These are phyloP conservation scores for Reutealis trisperma DNA, from an alignment of 345 rosid genomes.

Conservation along the genomic window DNA sequence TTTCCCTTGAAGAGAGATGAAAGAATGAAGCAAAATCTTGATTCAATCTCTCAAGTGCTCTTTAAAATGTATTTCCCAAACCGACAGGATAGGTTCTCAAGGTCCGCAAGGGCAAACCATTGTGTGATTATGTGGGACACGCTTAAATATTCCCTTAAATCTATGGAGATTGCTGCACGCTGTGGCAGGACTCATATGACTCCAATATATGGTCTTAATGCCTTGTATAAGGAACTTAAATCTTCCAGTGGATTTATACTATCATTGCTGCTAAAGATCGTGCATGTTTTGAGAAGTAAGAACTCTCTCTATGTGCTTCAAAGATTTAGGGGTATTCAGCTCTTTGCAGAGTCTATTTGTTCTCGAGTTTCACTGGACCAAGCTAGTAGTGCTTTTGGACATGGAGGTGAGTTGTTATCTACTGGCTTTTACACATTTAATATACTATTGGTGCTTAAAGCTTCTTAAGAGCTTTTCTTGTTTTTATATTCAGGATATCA, in stretches of 20 bases:
- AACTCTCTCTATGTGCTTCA: slow-evolving; percentile 70
- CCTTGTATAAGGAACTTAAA: slow-evolving; percentile 67
- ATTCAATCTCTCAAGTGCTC: slow-evolving; percentile 48
- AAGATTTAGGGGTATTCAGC: slow-evolving; percentile 79
- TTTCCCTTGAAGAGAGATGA: slow-evolving; percentile 46
- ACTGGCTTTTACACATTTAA: background rate
- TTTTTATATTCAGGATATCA: background rate
- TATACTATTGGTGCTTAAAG: background rate
- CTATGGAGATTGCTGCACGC: slow-evolving; percentile 81
- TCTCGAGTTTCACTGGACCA: slow-evolving; percentile 49
- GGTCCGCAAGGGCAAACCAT: slow-evolving; percentile 46
- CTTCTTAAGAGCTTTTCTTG: background rate
- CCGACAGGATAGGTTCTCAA: slow-evolving; percentile 40
- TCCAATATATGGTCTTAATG: slow-evolving; percentile 50
- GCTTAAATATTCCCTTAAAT: slow-evolving; percentile 79
- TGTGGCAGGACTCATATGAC: slow-evolving; percentile 48
- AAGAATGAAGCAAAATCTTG: slow-evolving; percentile 48
- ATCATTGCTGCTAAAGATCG: slow-evolving; percentile 66
- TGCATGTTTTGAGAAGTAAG: slow-evolving; percentile 55
- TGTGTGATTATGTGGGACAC: slow-evolving; percentile 87
- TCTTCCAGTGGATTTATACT: slow-evolving; percentile 69
- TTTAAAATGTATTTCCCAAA: slow-evolving; percentile 54
- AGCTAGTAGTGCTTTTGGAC: slow-evolving; percentile 24
- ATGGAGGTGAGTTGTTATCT: slow-evolving; percentile 20
- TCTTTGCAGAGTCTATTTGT: slow-evolving; percentile 75